These are phyloP conservation scores for Aspergillus leporis DNA, from an alignment of 495 filamentous ascomycete genomes.

Conservation along the genomic window DNA sequence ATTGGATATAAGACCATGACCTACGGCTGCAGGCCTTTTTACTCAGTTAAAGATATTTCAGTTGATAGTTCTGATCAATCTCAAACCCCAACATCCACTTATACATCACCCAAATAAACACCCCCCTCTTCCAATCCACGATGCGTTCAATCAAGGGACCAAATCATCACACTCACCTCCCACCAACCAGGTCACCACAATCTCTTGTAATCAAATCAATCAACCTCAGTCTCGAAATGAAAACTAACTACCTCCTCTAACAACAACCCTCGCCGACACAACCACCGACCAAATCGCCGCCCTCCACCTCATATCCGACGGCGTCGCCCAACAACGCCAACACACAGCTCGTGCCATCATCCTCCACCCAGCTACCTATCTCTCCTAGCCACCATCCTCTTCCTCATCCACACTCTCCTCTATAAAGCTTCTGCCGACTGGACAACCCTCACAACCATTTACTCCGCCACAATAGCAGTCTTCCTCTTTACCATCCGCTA, in stretches of 20 bases:
- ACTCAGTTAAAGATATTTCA: too few species aligned
- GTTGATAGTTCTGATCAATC: too few species aligned
- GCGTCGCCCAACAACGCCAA: conserved; percentile 65
- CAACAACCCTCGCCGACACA: conserved; percentile 24
- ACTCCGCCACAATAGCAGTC: conserved; percentile 46
- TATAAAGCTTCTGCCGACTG: conserved; percentile 36
- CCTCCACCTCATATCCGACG: conserved; percentile 55
- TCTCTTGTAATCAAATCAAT: too few species aligned
- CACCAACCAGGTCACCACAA: too few species aligned
- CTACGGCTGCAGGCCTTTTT: too few species aligned
- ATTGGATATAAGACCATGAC: too few species aligned
- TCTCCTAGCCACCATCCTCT: conserved; percentile 34
- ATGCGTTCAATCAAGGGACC: too few species aligned
- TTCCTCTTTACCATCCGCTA: conserved; percentile 39
- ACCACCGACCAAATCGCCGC: conserved; percentile 42
- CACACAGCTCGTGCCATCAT: conserved; percentile 52
- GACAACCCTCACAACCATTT: conserved; percentile 24
- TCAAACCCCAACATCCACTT: too few species aligned
- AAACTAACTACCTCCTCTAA: conserved; percentile 12
- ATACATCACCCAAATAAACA: too few species aligned
- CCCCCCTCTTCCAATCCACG: too few species aligned
- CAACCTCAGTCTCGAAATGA: too few species aligned
- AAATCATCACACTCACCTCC: too few species aligned
- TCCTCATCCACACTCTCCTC: conserved; percentile 35
- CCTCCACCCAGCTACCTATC: conserved; percentile 49